A percentile compares a stretch with the other conserved stretches of the same genome.
phyloP scores from a whole-genome alignment of 2,329 filamentous ascomycete species.

The Anthostomella pinea region DNA sequence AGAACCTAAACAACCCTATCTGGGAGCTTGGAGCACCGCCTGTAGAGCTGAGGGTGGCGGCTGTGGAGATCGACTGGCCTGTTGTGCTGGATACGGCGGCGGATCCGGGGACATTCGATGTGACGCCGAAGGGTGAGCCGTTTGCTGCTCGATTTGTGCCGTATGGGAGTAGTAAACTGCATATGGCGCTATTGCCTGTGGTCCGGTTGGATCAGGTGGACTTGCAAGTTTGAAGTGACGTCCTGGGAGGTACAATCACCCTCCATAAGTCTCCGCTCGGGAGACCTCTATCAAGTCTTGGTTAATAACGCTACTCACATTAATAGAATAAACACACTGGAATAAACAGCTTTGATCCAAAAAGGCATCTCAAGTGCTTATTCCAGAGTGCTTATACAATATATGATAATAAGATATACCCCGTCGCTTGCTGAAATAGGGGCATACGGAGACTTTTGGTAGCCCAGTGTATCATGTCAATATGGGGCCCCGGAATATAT shows the following conservation, averaged over 20 bases:
- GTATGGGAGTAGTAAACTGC: constrained; percentile 27
- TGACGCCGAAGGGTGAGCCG: constrained; percentile 12
- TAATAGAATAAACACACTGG: no score
- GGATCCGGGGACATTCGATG: constrained; percentile 17
- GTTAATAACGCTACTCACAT: background rate
- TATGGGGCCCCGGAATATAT: no score
- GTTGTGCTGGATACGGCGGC: constrained; percentile 19
- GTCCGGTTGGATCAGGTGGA: constrained; percentile 17
- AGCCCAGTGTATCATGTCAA: no score
- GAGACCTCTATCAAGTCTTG: background rate
- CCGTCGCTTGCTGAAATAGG: no score
- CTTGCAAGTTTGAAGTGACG: constrained; percentile 3
- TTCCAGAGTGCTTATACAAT: no score
- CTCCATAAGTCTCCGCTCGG: no score
- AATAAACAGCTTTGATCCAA: no score
- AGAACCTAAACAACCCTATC: constrained; percentile 18
- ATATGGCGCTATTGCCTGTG: constrained; percentile 26
- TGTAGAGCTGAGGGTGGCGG: constrained; percentile 23
- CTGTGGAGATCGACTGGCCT: constrained; percentile 25
- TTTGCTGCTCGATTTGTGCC: constrained; percentile 25
- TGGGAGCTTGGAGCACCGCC: constrained; percentile 25
- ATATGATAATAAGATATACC: no score
- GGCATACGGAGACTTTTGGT: no score
- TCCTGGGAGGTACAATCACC: no score
- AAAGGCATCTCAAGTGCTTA: no score